Percentiles rank a stretch among this genome's conserved stretches.
Evolutionary conservation across 2,329 filamentous ascomycete species (phyloP).

Genomic region (Trichoderma koningii): DNA sequence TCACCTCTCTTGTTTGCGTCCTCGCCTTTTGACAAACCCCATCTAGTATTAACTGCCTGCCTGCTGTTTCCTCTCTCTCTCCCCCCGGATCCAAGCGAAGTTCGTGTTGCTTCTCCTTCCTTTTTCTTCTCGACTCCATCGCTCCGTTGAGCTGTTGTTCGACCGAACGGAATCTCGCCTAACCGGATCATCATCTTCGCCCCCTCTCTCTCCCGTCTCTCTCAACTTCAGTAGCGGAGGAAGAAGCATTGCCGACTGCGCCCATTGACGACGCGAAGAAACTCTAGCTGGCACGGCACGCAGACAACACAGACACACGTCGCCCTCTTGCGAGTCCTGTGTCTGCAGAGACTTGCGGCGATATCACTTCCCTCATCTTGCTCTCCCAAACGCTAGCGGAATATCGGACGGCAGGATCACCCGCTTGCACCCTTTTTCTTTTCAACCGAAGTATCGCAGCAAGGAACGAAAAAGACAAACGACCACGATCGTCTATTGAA

Average conservation of each 20-base stretch:
- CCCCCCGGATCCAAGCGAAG: not conserved
- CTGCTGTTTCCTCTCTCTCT: not conserved
- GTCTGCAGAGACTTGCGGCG: not conserved
- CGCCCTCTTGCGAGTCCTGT: not conserved
- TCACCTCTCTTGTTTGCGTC: slow-evolving; percentile 16
- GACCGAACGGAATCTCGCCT: slow-evolving; percentile 16
- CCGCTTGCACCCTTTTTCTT: not conserved
- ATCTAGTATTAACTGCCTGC: not conserved
- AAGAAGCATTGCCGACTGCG: not conserved
- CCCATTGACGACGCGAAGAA: not conserved
- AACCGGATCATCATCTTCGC: slow-evolving; percentile 3
- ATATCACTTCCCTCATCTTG: not conserved
- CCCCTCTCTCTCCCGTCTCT: not conserved
- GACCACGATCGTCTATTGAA: not conserved
- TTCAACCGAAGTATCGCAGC: not conserved
- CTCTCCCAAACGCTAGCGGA: not conserved
- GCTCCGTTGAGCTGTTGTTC: not conserved
- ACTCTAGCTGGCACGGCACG: not conserved
- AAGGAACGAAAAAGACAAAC: not conserved
- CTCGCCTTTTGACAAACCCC: slow-evolving; percentile 1
- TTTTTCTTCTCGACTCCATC: not conserved
- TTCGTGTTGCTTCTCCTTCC: not conserved
- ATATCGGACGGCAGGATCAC: slow-evolving; percentile 9
- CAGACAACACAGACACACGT: not conserved
- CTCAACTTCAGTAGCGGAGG: not conserved